Evolutionary conservation across 352 stramenopile genomes (phyloP).

Genomic region (Phytophthora sansomeana): DNA sequence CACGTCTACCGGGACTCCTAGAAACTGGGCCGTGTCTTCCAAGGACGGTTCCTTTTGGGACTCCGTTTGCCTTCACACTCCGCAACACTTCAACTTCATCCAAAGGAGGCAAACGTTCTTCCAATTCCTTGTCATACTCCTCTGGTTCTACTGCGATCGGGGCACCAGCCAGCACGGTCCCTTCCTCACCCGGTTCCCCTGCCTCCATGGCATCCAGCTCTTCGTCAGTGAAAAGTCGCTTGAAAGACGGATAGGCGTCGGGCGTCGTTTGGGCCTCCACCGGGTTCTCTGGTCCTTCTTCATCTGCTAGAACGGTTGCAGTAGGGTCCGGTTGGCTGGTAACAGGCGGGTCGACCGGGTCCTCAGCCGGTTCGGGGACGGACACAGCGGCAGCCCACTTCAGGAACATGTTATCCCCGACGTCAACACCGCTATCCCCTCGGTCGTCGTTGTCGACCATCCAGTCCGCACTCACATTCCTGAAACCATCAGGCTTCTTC

Average conservation of each 20-base stretch:
- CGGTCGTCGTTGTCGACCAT: neutral
- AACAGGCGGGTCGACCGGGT: too few relatives aligned
- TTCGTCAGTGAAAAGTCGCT: conserved; percentile 1
- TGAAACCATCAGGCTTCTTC: neutral
- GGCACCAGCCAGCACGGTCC: neutral
- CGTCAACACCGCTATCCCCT: neutral
- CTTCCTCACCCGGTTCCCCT: neutral
- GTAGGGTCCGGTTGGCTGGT: too few relatives aligned
- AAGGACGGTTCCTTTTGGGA: neutral
- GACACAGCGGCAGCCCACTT: neutral
- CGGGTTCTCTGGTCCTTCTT: too few relatives aligned
- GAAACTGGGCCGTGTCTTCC: neutral
- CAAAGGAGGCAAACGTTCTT: conserved; percentile 10
- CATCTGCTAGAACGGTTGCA: too few relatives aligned
- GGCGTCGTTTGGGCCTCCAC: too few relatives aligned
- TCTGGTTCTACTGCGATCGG: neutral
- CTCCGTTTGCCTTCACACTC: neutral
- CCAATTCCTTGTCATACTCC: conserved; percentile 16
- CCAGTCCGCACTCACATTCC: neutral
- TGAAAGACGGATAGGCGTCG: too few relatives aligned
- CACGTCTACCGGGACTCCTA: neutral
- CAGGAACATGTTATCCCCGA: neutral
- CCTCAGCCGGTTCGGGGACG: too few relatives aligned
- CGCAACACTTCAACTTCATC: conserved; percentile 5
- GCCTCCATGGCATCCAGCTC: neutral